phyloP scores from a whole-genome alignment of 2,329 filamentous ascomycete species.

The Tricladium varicosporioides region DNA sequence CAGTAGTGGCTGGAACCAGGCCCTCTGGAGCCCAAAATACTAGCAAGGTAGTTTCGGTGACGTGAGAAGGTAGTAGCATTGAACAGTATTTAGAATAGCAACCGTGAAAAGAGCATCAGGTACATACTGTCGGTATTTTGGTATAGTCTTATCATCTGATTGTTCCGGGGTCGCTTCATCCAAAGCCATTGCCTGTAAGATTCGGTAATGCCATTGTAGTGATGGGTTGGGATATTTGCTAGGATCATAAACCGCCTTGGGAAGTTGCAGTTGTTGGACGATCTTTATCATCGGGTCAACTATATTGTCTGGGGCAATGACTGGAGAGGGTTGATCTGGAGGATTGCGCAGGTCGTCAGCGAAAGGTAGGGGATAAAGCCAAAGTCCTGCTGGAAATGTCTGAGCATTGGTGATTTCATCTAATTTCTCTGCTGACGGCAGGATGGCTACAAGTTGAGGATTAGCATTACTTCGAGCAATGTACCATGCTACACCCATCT shows the following conservation, averaged over 20 bases:
- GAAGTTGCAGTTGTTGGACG: constrained; percentile 73
- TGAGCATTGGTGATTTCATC: constrained; percentile 66
- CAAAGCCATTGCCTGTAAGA: constrained; percentile 85
- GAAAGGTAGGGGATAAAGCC: constrained; percentile 85
- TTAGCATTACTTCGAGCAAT: constrained; percentile 77
- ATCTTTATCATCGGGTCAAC: constrained; percentile 80
- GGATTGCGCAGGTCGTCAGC: constrained; percentile 81
- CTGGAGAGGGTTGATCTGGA: constrained; percentile 56
- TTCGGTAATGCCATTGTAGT: constrained; percentile 95
- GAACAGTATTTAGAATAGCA: not conserved
- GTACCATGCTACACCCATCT: constrained; percentile 87
- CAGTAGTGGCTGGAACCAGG: too few species aligned
- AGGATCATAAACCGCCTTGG: constrained; percentile 81
- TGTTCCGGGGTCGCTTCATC: constrained; percentile 83
- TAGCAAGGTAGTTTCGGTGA: too few species aligned
- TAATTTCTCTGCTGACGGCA: constrained; percentile 68
- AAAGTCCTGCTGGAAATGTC: constrained; percentile 77
- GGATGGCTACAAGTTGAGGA: constrained; percentile 75
- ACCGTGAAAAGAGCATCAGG: not conserved
- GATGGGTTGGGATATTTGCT: constrained; percentile 86
- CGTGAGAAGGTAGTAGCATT: too few species aligned
- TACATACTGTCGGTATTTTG: constrained; percentile 68
- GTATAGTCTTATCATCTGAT: constrained; percentile 73
- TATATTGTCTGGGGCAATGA: constrained; percentile 65
- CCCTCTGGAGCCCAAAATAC: too few species aligned